A percentile compares a stretch with the other conserved stretches of the same genome.
These are phyloP conservation scores for Neospora caninum DNA, from an alignment of 169 alveolate genomes.

Conservation along the genomic window DNA sequence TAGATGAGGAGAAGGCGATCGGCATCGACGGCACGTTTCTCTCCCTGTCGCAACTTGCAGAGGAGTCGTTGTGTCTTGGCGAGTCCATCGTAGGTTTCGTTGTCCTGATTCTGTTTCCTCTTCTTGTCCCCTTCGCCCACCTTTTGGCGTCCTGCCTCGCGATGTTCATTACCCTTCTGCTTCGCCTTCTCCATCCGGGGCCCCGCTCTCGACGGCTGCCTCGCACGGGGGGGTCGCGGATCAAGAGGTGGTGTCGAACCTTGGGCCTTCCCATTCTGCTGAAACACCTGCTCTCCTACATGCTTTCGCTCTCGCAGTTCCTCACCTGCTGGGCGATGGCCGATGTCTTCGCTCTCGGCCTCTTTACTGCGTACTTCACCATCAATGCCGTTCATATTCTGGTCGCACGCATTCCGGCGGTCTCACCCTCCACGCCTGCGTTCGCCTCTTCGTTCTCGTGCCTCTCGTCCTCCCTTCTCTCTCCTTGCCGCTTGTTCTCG, in stretches of 20 bases:
- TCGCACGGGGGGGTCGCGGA: background rate
- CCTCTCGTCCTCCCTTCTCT: background rate
- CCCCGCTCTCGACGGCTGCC: background rate
- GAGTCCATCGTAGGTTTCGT: background rate
- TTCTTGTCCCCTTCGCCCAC: conserved; percentile 10
- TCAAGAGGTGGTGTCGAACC: background rate
- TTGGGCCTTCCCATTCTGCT: background rate
- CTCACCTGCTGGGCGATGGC: conserved; percentile 62
- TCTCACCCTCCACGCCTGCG: conserved; percentile 6
- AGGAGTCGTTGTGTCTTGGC: conserved; percentile 48
- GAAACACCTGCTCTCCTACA: background rate
- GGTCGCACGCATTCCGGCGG: conserved; percentile 39
- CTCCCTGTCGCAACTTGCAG: conserved; percentile 35
- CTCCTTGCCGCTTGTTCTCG: background rate
- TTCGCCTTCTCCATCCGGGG: background rate
- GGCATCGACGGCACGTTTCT: conserved; percentile 33
- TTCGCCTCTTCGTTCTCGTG: background rate
- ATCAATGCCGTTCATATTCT: conserved; percentile 44
- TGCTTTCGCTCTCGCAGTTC: background rate
- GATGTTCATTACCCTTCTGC: background rate
- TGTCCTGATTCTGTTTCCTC: conserved; percentile 39
- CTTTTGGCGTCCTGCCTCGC: background rate
- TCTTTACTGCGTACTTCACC: conserved; percentile 46
- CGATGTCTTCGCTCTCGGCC: conserved; percentile 49
- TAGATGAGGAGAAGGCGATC: conserved; percentile 47